These are phyloP conservation scores for Trametes villosa DNA, from an alignment of 768 basidiomycete species.

Conservation along the genomic window DNA sequence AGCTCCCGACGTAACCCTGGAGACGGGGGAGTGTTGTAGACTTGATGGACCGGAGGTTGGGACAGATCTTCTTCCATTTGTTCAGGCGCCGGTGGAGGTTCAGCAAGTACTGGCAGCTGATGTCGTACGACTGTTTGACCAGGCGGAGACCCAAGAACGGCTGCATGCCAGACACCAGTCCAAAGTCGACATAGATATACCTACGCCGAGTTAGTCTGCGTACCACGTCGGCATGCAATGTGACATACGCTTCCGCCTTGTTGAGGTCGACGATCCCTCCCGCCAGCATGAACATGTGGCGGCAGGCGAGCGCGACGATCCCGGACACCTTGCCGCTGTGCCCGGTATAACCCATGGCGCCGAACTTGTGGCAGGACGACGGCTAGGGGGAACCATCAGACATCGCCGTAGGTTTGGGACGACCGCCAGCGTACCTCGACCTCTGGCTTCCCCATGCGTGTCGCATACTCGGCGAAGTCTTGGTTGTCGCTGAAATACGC, in stretches of 20 bases:
- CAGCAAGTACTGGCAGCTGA: constrained; percentile 31
- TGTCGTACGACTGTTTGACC: constrained; percentile 28
- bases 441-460: neutral
- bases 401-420: neutral
- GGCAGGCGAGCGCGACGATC: constrained; percentile 17
- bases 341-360: constrained; percentile 15
- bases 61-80: constrained; percentile 3
- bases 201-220: neutral
- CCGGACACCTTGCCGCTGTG: constrained; percentile 20
- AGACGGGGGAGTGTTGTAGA: neutral
- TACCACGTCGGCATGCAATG: neutral
- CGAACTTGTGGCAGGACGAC: constrained; percentile 22
- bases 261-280: constrained; percentile 24
- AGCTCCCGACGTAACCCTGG: constrained; percentile 14
- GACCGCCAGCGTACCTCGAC: neutral
- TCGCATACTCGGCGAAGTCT: neutral
- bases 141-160: neutral
- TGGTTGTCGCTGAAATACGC: constrained; percentile 7
- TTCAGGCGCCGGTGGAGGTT: constrained; percentile 17
- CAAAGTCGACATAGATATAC: neutral
- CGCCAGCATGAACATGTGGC: constrained; percentile 23
- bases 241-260: constrained; percentile 18
- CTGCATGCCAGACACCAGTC: neutral
- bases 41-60: neutral
- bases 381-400: neutral